phyloP scores from a whole-genome alignment of 116 monocot genomes.

The Iris pallida region DNA sequence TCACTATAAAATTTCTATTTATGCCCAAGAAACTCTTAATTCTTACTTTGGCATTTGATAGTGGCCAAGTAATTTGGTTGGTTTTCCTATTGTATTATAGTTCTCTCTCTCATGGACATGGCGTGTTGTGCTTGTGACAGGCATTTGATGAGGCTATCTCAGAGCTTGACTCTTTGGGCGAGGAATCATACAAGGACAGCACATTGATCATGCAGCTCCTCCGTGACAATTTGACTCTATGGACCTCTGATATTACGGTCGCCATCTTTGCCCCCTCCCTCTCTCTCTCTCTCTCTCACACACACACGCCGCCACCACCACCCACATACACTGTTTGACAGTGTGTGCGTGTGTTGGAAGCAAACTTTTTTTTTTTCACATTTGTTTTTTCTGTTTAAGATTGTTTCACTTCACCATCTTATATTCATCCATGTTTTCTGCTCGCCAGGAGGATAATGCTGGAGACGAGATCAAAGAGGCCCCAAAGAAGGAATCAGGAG shows the following conservation, averaged over 20 bases:
- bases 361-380: neutral
- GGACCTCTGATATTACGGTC: conserved; percentile 19
- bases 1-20: too few species aligned
- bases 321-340: neutral
- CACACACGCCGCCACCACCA: too few species aligned
- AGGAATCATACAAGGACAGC: conserved; percentile 19
- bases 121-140: neutral
- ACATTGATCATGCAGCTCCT: conserved; percentile 22
- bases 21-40: too few species aligned
- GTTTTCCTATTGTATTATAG: neutral
- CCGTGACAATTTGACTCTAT: conserved; percentile 16
- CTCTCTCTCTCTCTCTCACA: neutral
- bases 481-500: conserved; percentile 7
- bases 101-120: neutral
- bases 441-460: conserved; percentile 9
- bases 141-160: conserved; percentile 19
- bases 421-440: neutral
- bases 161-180: conserved; percentile 15
- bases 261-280: neutral
- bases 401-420: neutral
- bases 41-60: too few species aligned
- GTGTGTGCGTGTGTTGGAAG: neutral
- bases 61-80: neutral
- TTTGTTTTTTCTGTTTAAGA: neutral
- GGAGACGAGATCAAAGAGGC: conserved; percentile 21